Evolutionary conservation across 2,329 filamentous ascomycete genomes (phyloP).

Genomic region (Camptophora hylomeconis): DNA sequence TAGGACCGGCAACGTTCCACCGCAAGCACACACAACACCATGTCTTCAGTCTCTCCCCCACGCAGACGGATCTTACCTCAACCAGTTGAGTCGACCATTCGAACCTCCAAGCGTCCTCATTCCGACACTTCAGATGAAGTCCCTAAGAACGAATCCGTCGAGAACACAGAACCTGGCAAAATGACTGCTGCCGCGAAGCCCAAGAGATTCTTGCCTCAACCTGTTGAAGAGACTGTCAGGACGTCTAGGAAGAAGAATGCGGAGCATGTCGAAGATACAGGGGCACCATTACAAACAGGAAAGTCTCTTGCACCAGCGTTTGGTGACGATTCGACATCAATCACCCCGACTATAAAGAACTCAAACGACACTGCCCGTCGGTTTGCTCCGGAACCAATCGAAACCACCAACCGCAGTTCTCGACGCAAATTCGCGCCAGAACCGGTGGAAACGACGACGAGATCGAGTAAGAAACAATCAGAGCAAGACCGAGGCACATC

Average conservation of each 20-base stretch:
- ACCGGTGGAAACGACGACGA: conserved; percentile 59
- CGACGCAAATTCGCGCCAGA: conserved; percentile 53
- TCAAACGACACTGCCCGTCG: neutral
- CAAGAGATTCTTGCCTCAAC: conserved; percentile 27
- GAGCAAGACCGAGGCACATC: conserved; percentile 1
- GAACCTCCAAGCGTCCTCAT: conserved; percentile 18
- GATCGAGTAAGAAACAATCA: conserved; percentile 26
- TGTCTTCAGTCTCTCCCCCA: conserved; percentile 4
- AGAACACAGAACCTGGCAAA: too few species aligned
- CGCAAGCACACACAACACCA: too few species aligned
- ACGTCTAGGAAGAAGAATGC: conserved; percentile 24
- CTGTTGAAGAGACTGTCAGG: conserved; percentile 30
- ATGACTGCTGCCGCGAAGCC: conserved; percentile 11
- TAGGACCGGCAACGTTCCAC: too few species aligned
- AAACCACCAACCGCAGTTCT: conserved; percentile 19
- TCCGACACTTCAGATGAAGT: conserved; percentile 5
- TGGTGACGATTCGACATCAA: too few species aligned
- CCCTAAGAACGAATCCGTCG: too few species aligned
- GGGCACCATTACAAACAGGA: too few species aligned
- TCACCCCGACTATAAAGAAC: too few species aligned
- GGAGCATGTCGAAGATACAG: conserved; percentile 5
- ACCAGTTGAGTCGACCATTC: conserved; percentile 31
- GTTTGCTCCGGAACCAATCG: conserved; percentile 2
- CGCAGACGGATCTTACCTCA: conserved; percentile 27
- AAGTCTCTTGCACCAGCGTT: too few species aligned